A percentile compares a stretch with the other conserved stretches of the same genome.
Conservation (phyloP, 2,329 filamentous ascomycete species). For the Clonostachys rhizophaga region DNA sequence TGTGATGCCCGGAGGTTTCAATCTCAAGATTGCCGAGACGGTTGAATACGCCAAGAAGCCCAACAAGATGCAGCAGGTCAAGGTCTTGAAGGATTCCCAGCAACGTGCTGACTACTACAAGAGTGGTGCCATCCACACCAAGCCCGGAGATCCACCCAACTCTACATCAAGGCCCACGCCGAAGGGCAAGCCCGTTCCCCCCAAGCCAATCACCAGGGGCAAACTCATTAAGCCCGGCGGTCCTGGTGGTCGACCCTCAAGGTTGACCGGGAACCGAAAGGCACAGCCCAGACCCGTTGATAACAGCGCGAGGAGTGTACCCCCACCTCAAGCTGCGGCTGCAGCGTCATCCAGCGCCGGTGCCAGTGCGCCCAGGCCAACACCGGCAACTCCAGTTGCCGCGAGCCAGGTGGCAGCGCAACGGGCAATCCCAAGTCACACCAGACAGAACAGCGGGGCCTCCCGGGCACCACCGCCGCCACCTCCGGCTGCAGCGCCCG, state of each 20-base stretch:
- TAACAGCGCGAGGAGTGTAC: slow-evolving; percentile 18
- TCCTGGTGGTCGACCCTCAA: slow-evolving; percentile 76
- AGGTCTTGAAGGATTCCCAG: slow-evolving; percentile 83
- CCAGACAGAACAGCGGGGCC: slow-evolving; percentile 46
- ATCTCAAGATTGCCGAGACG: slow-evolving; percentile 73
- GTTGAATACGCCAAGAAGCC: slow-evolving; percentile 99
- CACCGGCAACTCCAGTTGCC: slow-evolving; percentile 24
- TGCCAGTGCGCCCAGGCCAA: slow-evolving; percentile 16
- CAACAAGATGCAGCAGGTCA: slow-evolving; percentile 83
- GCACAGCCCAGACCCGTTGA: slow-evolving; percentile 36
- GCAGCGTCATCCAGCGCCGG: slow-evolving; percentile 15
- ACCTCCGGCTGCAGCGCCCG: slow-evolving; percentile 57
- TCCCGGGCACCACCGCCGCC: slow-evolving; percentile 58
- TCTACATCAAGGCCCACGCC: slow-evolving; percentile 82
- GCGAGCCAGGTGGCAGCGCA: slow-evolving; percentile 1
- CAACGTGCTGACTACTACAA: slow-evolving; percentile 83
- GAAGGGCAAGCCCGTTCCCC: slow-evolving; percentile 78
- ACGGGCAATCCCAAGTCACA: slow-evolving; percentile 38
- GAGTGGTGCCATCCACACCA: slow-evolving; percentile 85
- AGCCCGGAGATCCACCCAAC: slow-evolving; percentile 75
- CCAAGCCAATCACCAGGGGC: slow-evolving; percentile 86
- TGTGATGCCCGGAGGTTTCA: slow-evolving; percentile 74
- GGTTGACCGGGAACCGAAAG: slow-evolving; percentile 49
- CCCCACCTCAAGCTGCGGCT: slow-evolving; percentile 24
- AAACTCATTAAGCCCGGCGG: slow-evolving; percentile 89